These are phyloP conservation scores for Epichloe amarillans DNA, from an alignment of 2,329 filamentous ascomycete genomes.

Conservation along the genomic window DNA sequence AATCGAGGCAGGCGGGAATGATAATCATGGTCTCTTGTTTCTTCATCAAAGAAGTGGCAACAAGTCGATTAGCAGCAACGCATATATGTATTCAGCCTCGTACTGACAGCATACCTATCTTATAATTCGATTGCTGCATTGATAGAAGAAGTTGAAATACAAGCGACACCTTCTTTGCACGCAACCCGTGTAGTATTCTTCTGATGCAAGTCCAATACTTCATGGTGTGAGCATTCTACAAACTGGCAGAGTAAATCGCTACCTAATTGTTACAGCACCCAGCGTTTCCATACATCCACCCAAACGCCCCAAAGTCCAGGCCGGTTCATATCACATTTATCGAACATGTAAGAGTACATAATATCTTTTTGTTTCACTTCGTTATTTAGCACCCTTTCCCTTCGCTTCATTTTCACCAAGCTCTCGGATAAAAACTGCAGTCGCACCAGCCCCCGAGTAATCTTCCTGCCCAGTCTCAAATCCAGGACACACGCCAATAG, in stretches of 20 bases:
- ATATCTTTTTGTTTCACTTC: neutral
- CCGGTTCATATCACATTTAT: neutral
- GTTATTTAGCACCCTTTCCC: conserved; percentile 61
- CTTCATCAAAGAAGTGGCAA: neutral
- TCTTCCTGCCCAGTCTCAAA: conserved; percentile 82
- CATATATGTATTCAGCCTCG: neutral
- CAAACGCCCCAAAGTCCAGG: conserved; percentile 14
- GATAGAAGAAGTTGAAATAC: no score
- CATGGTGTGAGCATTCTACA: conserved; percentile 21
- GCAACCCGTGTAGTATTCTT: neutral
- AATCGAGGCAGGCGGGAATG: neutral
- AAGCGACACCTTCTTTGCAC: neutral
- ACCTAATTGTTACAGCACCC: neutral
- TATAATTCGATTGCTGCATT: no score
- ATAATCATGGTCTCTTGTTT: neutral
- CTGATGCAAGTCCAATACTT: conserved; percentile 4
- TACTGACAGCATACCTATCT: neutral
- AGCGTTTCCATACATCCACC: conserved; percentile 13
- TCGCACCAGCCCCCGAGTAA: conserved; percentile 55
- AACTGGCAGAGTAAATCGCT: conserved; percentile 10
- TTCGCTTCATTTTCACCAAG: conserved; percentile 80
- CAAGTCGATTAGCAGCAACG: neutral
- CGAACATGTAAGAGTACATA: neutral
- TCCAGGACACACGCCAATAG: conserved; percentile 69
- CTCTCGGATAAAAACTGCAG: conserved; percentile 71